A percentile compares a stretch with the other conserved stretches of the same genome.
Conservation (phyloP, 257 asterid genomes). For the Nemophila menziesii region DNA sequence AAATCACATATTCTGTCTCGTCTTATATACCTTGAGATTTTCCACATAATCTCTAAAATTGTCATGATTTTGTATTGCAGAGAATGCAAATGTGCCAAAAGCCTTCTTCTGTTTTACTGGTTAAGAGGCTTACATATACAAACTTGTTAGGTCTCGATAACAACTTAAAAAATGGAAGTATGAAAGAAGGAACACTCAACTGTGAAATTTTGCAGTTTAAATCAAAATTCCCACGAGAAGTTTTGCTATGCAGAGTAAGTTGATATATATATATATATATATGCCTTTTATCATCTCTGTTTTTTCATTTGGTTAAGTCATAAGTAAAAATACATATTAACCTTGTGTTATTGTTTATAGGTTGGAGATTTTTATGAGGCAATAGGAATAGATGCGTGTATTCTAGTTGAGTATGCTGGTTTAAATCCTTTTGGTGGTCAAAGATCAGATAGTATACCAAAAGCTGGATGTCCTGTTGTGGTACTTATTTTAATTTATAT, state of each 20-base stretch:
- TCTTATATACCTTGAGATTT: slow-evolving; percentile 2
- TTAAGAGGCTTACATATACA: slow-evolving; percentile 46
- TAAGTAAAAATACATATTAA: not conserved
- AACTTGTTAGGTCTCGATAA: slow-evolving; percentile 74
- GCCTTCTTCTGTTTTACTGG: slow-evolving; percentile 75
- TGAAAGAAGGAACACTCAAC: slow-evolving; percentile 92
- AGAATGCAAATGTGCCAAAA: slow-evolving; percentile 65
- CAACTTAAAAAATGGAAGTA: slow-evolving; percentile 71
- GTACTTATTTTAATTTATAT: slow-evolving; percentile 28
- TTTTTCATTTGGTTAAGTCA: slow-evolving; percentile 5
- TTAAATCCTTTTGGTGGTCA: slow-evolving; percentile 95
- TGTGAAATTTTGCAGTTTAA: slow-evolving; percentile 93
- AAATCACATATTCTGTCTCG: not conserved
- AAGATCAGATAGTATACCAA: slow-evolving; percentile 83
- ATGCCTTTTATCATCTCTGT: slow-evolving; percentile 8
- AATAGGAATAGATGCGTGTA: slow-evolving; percentile 88
- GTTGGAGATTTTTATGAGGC: slow-evolving; percentile 98
- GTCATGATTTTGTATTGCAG: slow-evolving; percentile 34
- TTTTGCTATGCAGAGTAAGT: slow-evolving; percentile 84
- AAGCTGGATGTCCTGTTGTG: slow-evolving; percentile 98
- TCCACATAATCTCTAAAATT: slow-evolving; percentile 8
- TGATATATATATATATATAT: slow-evolving; percentile 8
- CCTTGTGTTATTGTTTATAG: slow-evolving; percentile 25
- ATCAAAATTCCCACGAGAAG: slow-evolving; percentile 90
- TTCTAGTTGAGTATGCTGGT: slow-evolving; percentile 97